phyloP scores from a whole-genome alignment of 148 eudicot species.

The Heliosperma pusillum region DNA sequence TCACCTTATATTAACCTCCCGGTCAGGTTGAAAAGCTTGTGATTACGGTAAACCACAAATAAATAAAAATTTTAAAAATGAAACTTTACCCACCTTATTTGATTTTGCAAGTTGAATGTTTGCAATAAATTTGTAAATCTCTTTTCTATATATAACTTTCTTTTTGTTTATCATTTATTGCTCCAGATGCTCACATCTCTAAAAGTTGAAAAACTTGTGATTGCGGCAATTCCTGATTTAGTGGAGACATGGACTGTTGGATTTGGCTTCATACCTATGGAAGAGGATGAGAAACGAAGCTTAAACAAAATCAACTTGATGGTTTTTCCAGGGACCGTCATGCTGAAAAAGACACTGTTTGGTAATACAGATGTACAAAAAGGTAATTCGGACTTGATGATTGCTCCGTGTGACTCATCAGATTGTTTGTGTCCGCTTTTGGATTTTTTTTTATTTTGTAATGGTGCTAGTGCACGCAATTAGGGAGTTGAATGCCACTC shows the following conservation, averaged over 20 bases:
- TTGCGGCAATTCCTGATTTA: constrained; percentile 75
- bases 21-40: too few relatives aligned
- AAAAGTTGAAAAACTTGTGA: constrained; percentile 81
- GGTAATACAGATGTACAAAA: constrained; percentile 27
- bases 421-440: too few relatives aligned
- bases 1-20: background rate
- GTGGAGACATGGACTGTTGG: constrained; percentile 90
- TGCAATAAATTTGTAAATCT: background rate
- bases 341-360: constrained; percentile 71
- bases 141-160: constrained; percentile 3
- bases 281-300: constrained; percentile 59
- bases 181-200: constrained; percentile 73
- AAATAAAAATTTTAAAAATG: too few relatives aligned
- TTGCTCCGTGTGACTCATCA: background rate
- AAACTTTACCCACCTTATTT: too few relatives aligned
- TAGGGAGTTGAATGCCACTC: background rate
- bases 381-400: constrained; percentile 19
- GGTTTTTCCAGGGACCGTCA: constrained; percentile 91
- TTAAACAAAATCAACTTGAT: constrained; percentile 66
- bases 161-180: constrained; percentile 16
- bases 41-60: too few relatives aligned
- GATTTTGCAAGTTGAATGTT: too few relatives aligned
- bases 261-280: constrained; percentile 77
- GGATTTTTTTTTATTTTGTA: too few relatives aligned
- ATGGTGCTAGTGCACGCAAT: background rate